Base-by-base conservation (phyloP, 805 yeast species). In the Cyberlindnera maritima region DNA sequence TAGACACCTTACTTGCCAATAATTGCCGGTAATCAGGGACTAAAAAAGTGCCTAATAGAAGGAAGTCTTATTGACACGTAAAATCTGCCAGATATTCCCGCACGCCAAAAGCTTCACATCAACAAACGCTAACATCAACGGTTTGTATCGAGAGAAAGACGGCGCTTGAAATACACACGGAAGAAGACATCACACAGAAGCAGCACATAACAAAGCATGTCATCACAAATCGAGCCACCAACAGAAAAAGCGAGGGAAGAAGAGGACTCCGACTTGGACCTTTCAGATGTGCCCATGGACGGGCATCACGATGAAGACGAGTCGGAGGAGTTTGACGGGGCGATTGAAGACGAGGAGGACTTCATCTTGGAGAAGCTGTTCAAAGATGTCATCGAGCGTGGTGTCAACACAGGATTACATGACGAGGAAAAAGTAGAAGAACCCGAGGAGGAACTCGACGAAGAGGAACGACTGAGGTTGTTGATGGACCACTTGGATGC, bases 401-500 rank as follows among this genome's bases (percentile, higher is more conserved):
- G 40, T 3, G 15, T 6, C 5, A 36, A 21, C 18, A 39, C 41
- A 4, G 36, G 49, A 0, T 15, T 47, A 3, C n/a, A 35, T 2
- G 57, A 54, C 2, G 61, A 58, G 5, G 55, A 45, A 2, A 40
- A 37, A 15, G 41, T 40, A 21, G 54, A 59, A 3, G 61, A 56
- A 31, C 64, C 65, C 3, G 57, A 52, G 20, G 64, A 60, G 41
- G 71, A 72, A 33, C 47, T 69, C 44, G 69, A 64, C 19, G 74
- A 79, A 44, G 84, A 81, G 51, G 88, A 85, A 36, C 71, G 76
- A 47, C 74, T 79, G 46, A 71, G 81, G 45, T 59, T 89, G 23
- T 70, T 91, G 52, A 76, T 90, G 48, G 79, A 88, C 18, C 80
- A 82, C 53, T 79, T 92, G 62, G 85, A 85, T 53, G 79, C 78